Conservation (phyloP, 2,329 filamentous ascomycete genomes). For the Zopfia rhizophila region DNA sequence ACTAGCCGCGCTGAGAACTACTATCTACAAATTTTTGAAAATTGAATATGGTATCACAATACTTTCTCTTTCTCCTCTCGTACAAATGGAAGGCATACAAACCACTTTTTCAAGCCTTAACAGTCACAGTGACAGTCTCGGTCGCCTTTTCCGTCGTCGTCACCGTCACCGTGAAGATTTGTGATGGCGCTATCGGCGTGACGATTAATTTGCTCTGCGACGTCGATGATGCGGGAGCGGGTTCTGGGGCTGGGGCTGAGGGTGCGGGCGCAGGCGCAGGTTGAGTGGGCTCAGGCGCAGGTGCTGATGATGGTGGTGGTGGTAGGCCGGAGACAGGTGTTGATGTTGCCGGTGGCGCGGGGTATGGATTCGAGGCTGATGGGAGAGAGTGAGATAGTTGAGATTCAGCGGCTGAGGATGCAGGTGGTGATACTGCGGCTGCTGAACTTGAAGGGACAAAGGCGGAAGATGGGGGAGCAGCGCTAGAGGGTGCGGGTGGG, state of each 20-base stretch:
- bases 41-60: too few species aligned
- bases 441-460: background rate
- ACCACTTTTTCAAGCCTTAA: too few species aligned
- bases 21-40: too few species aligned
- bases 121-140: slow-evolving; percentile 39
- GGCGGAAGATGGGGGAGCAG: slow-evolving; percentile 2
- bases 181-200: slow-evolving; percentile 43
- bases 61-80: too few species aligned
- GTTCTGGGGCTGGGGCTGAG: slow-evolving; percentile 4
- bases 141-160: slow-evolving; percentile 33
- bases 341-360: slow-evolving; percentile 15
- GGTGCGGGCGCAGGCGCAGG: slow-evolving; percentile 13
- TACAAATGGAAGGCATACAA: too few species aligned
- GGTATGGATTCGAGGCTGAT: too few species aligned
- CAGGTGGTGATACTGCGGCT: slow-evolving; percentile 14
- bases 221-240: slow-evolving; percentile 16
- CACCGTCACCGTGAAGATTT: slow-evolving; percentile 47
- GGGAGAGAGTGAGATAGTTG: too few species aligned
- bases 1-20: slow-evolving; percentile 11
- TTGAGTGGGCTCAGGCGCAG: slow-evolving; percentile 5
- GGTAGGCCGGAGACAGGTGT: background rate
- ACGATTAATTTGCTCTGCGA: slow-evolving; percentile 43
- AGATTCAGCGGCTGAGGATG: slow-evolving; percentile 15
- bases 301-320: slow-evolving; percentile 5
- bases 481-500: slow-evolving; percentile 11